Percentiles rank a stretch among this genome's conserved stretches.
Conservation (phyloP, 2,329 filamentous ascomycete genomes). For the Apiospora pterosperma region DNA sequence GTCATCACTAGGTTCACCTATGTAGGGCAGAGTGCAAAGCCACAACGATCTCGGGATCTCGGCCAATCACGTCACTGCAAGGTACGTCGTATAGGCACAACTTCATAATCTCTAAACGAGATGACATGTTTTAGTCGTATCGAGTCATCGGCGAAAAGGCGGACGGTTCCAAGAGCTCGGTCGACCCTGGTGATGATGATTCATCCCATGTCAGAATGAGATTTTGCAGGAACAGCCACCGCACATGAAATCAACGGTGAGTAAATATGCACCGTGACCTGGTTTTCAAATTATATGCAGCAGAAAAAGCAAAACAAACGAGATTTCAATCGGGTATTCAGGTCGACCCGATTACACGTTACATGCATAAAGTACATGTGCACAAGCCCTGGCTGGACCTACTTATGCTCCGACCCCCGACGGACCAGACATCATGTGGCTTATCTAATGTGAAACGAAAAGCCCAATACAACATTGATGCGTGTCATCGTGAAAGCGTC, state of each 20-base stretch:
- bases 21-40: background rate
- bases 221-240: background rate
- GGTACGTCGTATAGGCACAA: background rate
- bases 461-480: background rate
- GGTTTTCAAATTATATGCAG: background rate
- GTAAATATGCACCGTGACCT: background rate
- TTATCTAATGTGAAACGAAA: constrained; percentile 1
- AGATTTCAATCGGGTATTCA: background rate
- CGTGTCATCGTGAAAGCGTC: background rate
- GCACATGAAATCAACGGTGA: background rate
- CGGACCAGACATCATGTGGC: background rate
- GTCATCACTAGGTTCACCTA: background rate
- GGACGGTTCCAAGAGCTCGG: background rate
- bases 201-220: constrained; percentile 2
- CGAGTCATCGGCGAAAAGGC: background rate
- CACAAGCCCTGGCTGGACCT: background rate
- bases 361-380: background rate
- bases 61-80: background rate
- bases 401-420: background rate
- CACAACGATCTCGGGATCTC: background rate
- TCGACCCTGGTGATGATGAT: background rate
- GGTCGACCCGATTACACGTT: background rate
- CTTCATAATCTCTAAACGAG: background rate
- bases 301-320: background rate
- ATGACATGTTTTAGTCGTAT: background rate